phyloP scores from a whole-genome alignment of 305 asterid species.

The Solanum hybrid region DNA sequence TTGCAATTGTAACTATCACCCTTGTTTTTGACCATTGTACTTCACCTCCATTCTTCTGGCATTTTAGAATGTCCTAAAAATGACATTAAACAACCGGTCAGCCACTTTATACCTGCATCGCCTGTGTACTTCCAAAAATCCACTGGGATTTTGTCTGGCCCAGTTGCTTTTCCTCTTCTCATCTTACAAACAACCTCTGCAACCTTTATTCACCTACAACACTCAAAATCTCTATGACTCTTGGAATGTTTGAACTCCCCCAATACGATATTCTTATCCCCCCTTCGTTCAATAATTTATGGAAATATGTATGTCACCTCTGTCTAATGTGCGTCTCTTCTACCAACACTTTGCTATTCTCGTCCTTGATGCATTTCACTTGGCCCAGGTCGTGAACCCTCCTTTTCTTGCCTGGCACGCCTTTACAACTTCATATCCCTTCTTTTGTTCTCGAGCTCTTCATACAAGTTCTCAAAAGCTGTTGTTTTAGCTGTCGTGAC shows the following conservation, averaged over 20 bases:
- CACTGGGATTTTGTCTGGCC: neutral
- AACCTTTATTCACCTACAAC: neutral
- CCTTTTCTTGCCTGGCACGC: neutral
- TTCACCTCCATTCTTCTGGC: neutral
- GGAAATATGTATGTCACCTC: neutral
- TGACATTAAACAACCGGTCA: neutral
- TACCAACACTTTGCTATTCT: neutral
- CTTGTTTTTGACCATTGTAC: neutral
- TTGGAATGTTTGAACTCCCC: neutral
- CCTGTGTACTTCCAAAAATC: neutral
- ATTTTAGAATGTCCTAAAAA: neutral
- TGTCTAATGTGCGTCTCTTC: neutral
- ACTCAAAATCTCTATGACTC: neutral
- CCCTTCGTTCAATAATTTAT: neutral
- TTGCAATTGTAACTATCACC: neutral
- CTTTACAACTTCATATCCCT: neutral
- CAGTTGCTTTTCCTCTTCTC: neutral
- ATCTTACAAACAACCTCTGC: neutral
- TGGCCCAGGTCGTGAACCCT: neutral
- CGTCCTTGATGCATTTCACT: neutral
- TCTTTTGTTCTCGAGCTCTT: neutral
- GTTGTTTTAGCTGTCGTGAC: neutral
- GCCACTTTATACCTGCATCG: neutral
- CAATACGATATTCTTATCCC: neutral
- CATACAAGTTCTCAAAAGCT: neutral